Percentiles rank a stretch among this genome's conserved stretches.
Evolutionary conservation across 768 basidiomycete species (phyloP).

Genomic region (Hericium erinaceus): DNA sequence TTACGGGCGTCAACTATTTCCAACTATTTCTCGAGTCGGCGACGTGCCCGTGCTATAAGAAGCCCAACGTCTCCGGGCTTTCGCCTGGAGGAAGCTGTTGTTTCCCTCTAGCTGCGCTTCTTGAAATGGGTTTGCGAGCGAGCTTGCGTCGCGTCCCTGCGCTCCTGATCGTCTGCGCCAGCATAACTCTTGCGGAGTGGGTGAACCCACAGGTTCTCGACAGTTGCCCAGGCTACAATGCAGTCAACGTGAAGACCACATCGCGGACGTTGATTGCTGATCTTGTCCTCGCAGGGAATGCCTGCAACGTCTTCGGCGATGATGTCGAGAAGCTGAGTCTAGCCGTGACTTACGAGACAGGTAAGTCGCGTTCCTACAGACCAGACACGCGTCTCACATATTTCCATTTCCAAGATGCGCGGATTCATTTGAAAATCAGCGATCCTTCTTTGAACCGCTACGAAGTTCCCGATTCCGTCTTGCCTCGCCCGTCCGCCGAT

Average conservation of each 20-base stretch:
- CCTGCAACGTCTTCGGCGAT: conserved; percentile 52
- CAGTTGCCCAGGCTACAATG: conserved; percentile 53
- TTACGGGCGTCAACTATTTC: too few species aligned
- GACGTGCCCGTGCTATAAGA: too few species aligned
- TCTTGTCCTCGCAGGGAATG: conserved; percentile 39
- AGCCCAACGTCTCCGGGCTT: too few species aligned
- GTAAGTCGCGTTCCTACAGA: conserved; percentile 19
- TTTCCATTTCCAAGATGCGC: conserved; percentile 28
- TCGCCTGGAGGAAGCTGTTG: too few species aligned
- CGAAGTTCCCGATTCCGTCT: conserved; percentile 53
- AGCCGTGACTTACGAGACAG: conserved; percentile 49
- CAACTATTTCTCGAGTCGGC: too few species aligned
- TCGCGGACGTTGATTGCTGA: conserved; percentile 39
- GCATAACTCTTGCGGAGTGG: conserved; percentile 12
- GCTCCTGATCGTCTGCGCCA: background rate
- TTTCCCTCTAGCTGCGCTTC: too few species aligned
- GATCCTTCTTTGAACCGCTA: conserved; percentile 43
- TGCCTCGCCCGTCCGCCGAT: conserved; percentile 41
- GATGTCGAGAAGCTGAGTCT: conserved; percentile 41
- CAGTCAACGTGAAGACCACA: conserved; percentile 31
- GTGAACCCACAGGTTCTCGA: conserved; percentile 30
- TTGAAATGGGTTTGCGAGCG: too few species aligned
- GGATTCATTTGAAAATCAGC: conserved; percentile 57
- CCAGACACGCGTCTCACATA: background rate
- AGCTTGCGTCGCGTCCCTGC: too few species aligned